phyloP scores from a whole-genome alignment of 495 filamentous ascomycete species.

The Penicillium coprophilum region DNA sequence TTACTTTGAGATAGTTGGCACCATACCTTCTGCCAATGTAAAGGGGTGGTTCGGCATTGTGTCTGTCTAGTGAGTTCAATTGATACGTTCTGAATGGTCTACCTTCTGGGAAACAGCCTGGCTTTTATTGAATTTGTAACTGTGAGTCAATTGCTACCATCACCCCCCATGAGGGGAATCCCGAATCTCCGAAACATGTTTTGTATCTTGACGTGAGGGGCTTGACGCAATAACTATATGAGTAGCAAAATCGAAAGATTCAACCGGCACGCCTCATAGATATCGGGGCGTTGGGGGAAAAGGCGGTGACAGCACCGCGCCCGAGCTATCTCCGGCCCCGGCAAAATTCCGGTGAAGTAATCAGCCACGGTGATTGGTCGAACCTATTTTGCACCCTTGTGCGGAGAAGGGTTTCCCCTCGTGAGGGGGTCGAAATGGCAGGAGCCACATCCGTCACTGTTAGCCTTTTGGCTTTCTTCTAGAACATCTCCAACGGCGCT shows the following conservation, averaged over 20 bases:
- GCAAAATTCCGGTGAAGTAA: too few relatives aligned
- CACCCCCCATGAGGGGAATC: background rate
- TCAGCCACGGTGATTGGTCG: too few relatives aligned
- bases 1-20: background rate
- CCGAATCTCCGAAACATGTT: background rate
- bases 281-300: too few relatives aligned
- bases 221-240: background rate
- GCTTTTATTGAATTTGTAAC: background rate
- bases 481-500: background rate
- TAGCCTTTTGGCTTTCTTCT: background rate
- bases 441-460: too few relatives aligned
- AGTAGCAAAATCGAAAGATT: too few relatives aligned
- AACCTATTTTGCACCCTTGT: background rate
- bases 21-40: conserved; percentile 28
- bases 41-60: conserved; percentile 22
- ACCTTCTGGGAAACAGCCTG: background rate
- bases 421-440: conserved; percentile 17
- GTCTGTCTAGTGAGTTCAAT: background rate
- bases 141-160: background rate
- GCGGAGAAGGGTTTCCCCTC: conserved; percentile 18
- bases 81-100: background rate
- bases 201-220: background rate
- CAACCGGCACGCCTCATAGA: too few relatives aligned
- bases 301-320: background rate
- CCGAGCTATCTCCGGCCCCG: conserved; percentile 4